A percentile compares a stretch with the other conserved stretches of the same genome.
Conservation (phyloP, 805 yeast species). For the Hanseniaspora thailandica region DNA sequence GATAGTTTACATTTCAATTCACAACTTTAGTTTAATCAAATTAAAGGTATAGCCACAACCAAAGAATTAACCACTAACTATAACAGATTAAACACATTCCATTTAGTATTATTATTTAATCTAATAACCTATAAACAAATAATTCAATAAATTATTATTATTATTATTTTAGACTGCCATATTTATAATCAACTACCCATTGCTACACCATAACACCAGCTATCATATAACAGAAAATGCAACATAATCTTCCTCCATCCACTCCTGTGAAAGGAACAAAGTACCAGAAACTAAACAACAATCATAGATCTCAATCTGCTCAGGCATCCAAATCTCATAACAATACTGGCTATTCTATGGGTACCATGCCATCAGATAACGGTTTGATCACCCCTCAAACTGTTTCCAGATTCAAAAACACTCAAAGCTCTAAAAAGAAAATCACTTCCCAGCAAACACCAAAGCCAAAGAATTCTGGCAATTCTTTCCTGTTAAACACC, state of each 20-base stretch:
- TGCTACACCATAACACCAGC: no score
- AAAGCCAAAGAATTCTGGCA: background rate
- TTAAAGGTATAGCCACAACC: no score
- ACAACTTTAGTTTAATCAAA: background rate
- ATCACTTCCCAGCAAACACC: background rate
- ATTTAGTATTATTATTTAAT: no score
- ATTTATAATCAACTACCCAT: no score
- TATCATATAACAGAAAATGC: background rate
- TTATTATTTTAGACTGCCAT: no score
- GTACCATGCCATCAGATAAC: background rate
- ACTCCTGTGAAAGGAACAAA: conserved; percentile 10
- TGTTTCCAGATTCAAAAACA: conserved; percentile 9
- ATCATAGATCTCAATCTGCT: conserved; percentile 10
- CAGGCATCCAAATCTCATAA: background rate
- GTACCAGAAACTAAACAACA: conserved; percentile 12
- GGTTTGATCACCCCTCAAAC: conserved; percentile 13
- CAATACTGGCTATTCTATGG: background rate
- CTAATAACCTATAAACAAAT: no score
- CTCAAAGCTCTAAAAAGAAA: background rate
- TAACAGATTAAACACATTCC: no score
- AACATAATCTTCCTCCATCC: conserved; percentile 10
- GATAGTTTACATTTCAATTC: background rate
- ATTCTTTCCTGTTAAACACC: background rate
- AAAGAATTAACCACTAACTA: no score
- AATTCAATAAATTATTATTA: no score